phyloP scores from a whole-genome alignment of 176 grass and related monocot genomes.

The Olyra latifolia region DNA sequence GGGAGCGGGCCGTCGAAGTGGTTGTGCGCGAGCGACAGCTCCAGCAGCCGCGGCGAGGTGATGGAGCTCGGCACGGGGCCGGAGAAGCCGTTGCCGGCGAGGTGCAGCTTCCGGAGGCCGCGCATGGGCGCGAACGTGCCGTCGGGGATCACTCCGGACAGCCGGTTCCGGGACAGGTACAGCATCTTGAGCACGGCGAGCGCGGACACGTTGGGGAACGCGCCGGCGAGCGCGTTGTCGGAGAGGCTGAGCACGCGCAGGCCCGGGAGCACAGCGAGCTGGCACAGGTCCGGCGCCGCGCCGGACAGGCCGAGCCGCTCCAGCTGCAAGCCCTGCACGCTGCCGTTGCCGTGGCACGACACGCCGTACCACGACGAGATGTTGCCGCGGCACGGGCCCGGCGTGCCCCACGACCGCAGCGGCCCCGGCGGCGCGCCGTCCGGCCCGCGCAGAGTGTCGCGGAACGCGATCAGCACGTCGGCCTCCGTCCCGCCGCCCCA shows the following conservation, averaged over 20 bases:
- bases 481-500: conserved; percentile 24
- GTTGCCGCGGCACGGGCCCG: conserved; percentile 46
- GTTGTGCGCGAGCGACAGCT: conserved; percentile 65
- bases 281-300: conserved; percentile 26
- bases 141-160: conserved; percentile 65
- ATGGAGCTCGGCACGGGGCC: conserved; percentile 62
- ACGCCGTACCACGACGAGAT: conserved; percentile 68
- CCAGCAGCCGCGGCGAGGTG: conserved; percentile 57
- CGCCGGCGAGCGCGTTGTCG: conserved; percentile 67
- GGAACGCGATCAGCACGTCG: conserved; percentile 69
- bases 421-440: conserved; percentile 42
- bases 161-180: conserved; percentile 67
- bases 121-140: conserved; percentile 65
- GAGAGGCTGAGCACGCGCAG: conserved; percentile 69
- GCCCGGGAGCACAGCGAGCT: conserved; percentile 39
- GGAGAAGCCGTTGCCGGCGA: conserved; percentile 60
- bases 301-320: conserved; percentile 69
- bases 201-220: conserved; percentile 68
- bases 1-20: conserved; percentile 57
- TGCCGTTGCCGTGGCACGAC: conserved; percentile 64
- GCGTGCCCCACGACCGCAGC: conserved; percentile 51
- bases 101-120: conserved; percentile 72
- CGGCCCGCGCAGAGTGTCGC: conserved; percentile 39
- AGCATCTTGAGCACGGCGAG: conserved; percentile 61
- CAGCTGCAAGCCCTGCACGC: conserved; percentile 73